These are phyloP conservation scores for Colletotrichum sp. DNA, from an alignment of 2,329 filamentous ascomycete genomes.

Conservation along the genomic window DNA sequence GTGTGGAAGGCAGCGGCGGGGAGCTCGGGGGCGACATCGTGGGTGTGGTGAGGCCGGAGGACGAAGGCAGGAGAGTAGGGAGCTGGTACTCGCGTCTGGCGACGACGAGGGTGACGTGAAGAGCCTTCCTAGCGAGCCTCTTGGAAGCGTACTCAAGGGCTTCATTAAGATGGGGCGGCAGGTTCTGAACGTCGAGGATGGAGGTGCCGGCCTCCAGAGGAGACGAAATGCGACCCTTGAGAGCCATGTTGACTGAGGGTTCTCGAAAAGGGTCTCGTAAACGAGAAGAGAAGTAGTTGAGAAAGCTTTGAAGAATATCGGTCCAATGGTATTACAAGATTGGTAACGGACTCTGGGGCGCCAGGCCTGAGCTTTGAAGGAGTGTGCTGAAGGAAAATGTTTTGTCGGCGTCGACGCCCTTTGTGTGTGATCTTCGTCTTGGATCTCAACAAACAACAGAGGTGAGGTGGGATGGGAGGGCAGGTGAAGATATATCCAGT, in stretches of 20 bases:
- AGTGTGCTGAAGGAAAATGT: background rate
- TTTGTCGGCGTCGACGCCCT: conserved; percentile 2
- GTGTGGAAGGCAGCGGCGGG: conserved; percentile 24
- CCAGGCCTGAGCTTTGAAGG: conserved; percentile 11
- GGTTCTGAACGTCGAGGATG: conserved; percentile 60
- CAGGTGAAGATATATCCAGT: conserved; percentile 3
- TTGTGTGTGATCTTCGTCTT: conserved; percentile 4
- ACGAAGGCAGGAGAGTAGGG: conserved; percentile 38
- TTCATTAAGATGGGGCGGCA: conserved; percentile 59
- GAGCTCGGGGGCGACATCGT: conserved; percentile 33
- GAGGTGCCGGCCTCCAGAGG: conserved; percentile 68
- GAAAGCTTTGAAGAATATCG: background rate
- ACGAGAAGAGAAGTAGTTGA: background rate
- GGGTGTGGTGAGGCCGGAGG: conserved; percentile 28
- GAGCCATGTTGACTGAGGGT: conserved; percentile 39
- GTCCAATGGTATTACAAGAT: background rate
- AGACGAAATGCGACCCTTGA: conserved; percentile 65
- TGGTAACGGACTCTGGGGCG: background rate
- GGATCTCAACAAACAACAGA: background rate
- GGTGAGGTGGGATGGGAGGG: background rate
- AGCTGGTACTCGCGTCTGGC: conserved; percentile 62
- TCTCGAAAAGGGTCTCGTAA: background rate
- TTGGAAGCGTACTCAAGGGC: conserved; percentile 65
- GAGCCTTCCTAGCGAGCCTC: conserved; percentile 58
- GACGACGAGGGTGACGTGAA: conserved; percentile 64